Evolutionary conservation across 2,329 filamentous ascomycete genomes (phyloP), one percentile per base, ranked within the genome.

Genomic region (Sclerotinia glacialis): DNA sequence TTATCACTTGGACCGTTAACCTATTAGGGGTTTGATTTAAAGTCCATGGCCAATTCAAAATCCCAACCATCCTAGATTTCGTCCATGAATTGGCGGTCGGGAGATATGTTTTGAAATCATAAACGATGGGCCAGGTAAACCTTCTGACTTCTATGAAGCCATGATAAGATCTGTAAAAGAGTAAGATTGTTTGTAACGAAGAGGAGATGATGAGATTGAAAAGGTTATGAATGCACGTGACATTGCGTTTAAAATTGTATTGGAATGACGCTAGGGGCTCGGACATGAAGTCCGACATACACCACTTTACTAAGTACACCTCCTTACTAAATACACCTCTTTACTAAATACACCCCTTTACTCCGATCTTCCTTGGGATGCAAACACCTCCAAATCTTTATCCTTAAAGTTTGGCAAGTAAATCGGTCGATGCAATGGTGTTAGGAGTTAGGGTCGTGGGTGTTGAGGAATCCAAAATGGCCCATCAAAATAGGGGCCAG

Each of bases 331-430:
- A 5, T 1, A 40, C 37, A 40, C 11, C 12, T 14, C 37, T 40
- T 40, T 40, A 40, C 11, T n/a, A n/a, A n/a, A 5, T 1, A 40
- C 37, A 40, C 11, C 12, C 12, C 37, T 40, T 40, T 40, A 40
- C 11, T 69, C 67, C 4, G 67, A 69, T 50, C 40, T 68, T 40
- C 55, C 67, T 1, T 69, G 66, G 67, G 42, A 58, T 59, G 21
- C 14, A 67, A 9, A 49, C 66, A 1, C 21, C 54, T 6, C 34
- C 66, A 12, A 40, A 61, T 11, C 3, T 55, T 28, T 63, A 46
- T 31, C 65, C 65, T n/a, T n/a, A 66, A 49, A 31, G 65, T 58
- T 18, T 67, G 65, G 65, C 67, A 68, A 28, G 67, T 69, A 0
- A 61, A 65, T n/a, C 50, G 16, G 28, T 31, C 8, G 50, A 26